Evolutionary conservation across 2,329 filamentous ascomycete species (phyloP), one percentile per base, ranked within the genome.

Genomic region (Nigrograna mackinnonii): DNA sequence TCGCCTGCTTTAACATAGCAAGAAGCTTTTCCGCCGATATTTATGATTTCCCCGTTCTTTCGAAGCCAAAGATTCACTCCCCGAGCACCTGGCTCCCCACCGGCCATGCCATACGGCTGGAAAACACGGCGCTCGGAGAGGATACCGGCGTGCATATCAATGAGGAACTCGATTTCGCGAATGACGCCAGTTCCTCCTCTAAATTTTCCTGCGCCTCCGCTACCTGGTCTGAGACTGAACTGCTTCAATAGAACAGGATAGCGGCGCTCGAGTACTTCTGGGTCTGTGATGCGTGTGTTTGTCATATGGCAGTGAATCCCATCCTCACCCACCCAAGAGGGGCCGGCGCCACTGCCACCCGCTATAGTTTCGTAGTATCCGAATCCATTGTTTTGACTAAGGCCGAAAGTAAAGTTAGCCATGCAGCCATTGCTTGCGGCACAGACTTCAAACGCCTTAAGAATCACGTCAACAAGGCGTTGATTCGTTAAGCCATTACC

Each of bases 341-440:
- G 77, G 0, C 85, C 85, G 0, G 86, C 86, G 14, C 86, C 86
- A 37, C 77, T 79, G 0, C 86, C 86, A 31, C 86, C 86, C 0
- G 83, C 83, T 49, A 90, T 88, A 3, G 86, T 89, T 68, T 90
- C 86, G 60, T 90, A 89, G 71, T 90, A 90, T 13, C 86, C 87
- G 58, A 90, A 90, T 0, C 86, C 86, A 30, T 40, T 39, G 0
- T 64, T 63, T 5, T 59, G 64, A 44, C 11, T 9, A 17, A 63
- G 65, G 16, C 58, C 65, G 50, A 67, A 71, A 4, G 64, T 37
- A 5, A 71, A 47, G 11, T 43, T 48, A 28, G 55, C 53, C 39
- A 46, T 44, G 26, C 52, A 55, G 3, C 53, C 53, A 19, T 55
- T 48, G 7, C 33, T 40, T 5, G 45, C 51, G 12, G 45, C 50